These are phyloP conservation scores for Arabidopsis suecica DNA, from an alignment of 345 rosid species.

Conservation along the genomic window DNA sequence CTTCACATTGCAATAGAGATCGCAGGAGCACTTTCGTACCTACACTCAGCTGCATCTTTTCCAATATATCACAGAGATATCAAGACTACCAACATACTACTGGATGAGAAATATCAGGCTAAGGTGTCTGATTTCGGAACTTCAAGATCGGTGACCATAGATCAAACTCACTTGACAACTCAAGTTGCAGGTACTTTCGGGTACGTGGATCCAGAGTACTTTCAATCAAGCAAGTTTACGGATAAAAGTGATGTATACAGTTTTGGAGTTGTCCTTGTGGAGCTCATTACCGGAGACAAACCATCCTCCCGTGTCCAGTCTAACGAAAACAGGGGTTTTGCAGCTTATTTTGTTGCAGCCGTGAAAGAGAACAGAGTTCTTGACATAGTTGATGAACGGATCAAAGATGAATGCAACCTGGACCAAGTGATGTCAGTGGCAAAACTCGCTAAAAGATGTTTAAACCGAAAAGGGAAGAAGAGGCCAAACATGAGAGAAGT, in stretches of 20 bases:
- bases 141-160: conserved; percentile 39
- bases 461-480: conserved; percentile 46
- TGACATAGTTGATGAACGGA: conserved; percentile 31
- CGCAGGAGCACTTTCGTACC: conserved; percentile 27
- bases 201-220: conserved; percentile 58
- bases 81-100: conserved; percentile 40
- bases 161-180: conserved; percentile 43
- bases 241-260: conserved; percentile 73
- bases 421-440: conserved; percentile 48
- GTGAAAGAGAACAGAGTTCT: conserved; percentile 36
- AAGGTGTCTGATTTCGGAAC: conserved; percentile 48
- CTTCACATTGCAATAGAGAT: conserved; percentile 25
- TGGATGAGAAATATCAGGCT: conserved; percentile 38
- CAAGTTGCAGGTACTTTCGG: conserved; percentile 54
- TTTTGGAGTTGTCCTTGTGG: conserved; percentile 80
- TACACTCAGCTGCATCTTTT: conserved; percentile 44
- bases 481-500: conserved; percentile 58
- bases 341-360: conserved; percentile 31
- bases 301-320: conserved; percentile 20
- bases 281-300: conserved; percentile 57
- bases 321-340: conserved; percentile 35
- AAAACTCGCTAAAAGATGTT: conserved; percentile 48
- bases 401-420: conserved; percentile 33
- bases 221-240: conserved; percentile 44
- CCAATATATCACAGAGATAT: conserved; percentile 45